These are phyloP conservation scores for Phoma sp. DNA, from an alignment of 2,329 filamentous ascomycete species.

Conservation along the genomic window DNA sequence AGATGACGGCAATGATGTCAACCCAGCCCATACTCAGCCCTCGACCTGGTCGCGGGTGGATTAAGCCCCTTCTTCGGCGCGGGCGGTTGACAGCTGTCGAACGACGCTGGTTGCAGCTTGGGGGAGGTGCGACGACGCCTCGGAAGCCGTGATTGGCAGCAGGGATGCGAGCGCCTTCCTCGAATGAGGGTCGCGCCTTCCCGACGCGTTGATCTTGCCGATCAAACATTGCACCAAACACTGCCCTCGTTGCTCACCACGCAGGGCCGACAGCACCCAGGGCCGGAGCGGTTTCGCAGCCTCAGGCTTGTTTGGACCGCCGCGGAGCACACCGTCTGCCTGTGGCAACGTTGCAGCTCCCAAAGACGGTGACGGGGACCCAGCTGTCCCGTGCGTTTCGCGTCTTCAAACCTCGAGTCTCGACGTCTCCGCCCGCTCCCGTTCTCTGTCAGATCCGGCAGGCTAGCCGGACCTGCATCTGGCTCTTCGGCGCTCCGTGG, in stretches of 20 bases:
- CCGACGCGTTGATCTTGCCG: constrained; percentile 32
- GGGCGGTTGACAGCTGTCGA: constrained; percentile 39
- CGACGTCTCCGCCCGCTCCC: constrained; percentile 7
- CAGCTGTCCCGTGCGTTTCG: constrained; percentile 7
- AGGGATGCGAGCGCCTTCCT: constrained; percentile 37
- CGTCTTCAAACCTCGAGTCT: constrained; percentile 6
- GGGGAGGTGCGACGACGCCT: constrained; percentile 35
- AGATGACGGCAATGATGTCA: constrained; percentile 19
- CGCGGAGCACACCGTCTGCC: not conserved
- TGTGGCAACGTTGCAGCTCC: constrained; percentile 8
- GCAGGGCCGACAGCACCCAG: constrained; percentile 21
- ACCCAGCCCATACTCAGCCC: not conserved
- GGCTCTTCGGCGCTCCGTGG: constrained; percentile 8
- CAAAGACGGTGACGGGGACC: constrained; percentile 7
- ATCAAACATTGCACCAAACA: constrained; percentile 39
- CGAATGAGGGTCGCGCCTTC: constrained; percentile 28
- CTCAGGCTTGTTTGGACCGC: constrained; percentile 5
- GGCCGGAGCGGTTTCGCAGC: constrained; percentile 12
- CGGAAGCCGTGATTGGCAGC: constrained; percentile 37
- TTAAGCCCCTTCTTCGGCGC: constrained; percentile 26
- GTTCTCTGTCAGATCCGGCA: constrained; percentile 26
- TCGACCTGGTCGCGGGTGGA: constrained; percentile 21
- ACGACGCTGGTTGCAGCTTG: constrained; percentile 31
- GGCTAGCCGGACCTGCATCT: constrained; percentile 24
- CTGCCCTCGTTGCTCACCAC: constrained; percentile 16